Evolutionary conservation across 345 rosid species (phyloP).

Genomic region (Garcia nutans): DNA sequence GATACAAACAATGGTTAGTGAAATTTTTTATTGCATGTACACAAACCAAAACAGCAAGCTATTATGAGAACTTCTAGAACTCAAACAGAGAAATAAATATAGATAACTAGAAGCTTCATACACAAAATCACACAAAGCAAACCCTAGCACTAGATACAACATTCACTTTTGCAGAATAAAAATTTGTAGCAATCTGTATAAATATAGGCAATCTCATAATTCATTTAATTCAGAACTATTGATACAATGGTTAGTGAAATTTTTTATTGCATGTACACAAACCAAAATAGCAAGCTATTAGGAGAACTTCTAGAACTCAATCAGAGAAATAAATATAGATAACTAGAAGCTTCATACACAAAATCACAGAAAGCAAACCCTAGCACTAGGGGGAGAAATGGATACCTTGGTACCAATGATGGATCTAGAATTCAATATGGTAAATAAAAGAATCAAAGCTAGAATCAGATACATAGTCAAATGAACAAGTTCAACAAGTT

Average conservation of each 20-base stretch:
- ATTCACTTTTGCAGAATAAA: conserved; percentile 79
- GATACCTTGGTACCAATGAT: neutral
- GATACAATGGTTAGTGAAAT: neutral
- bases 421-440: neutral
- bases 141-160: conserved; percentile 64
- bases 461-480: neutral
- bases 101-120: neutral
- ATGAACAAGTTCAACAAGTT: neutral
- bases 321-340: neutral
- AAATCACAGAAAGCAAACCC: neutral
- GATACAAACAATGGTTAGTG: neutral
- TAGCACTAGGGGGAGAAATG: neutral
- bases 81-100: neutral
- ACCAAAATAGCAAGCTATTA: neutral
- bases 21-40: neutral
- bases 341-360: neutral
- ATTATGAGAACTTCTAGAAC: neutral
- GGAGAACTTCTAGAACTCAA: neutral
- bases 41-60: neutral
- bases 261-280: neutral
- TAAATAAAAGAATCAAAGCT: neutral
- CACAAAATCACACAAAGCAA: neutral
- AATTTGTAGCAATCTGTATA: conserved; percentile 76
- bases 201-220: conserved; percentile 18
- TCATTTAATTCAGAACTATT: conserved; percentile 7